These are phyloP conservation scores for Teratosphaeriaceae sp. DNA, from an alignment of 2,329 filamentous ascomycete species.

Conservation along the genomic window DNA sequence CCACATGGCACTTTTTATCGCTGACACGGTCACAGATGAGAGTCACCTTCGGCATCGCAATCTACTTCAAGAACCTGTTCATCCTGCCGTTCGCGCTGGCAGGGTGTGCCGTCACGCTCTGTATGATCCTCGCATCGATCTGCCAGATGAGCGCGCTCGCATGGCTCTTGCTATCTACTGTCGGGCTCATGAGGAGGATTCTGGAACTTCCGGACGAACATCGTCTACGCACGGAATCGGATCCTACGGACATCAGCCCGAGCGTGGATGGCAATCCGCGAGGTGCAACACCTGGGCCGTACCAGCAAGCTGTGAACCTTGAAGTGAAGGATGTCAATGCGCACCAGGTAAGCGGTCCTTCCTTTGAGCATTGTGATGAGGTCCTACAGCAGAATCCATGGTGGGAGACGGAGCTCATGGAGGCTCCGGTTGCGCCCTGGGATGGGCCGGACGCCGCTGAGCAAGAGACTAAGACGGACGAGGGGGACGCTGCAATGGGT, in stretches of 20 bases:
- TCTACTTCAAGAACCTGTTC: neutral
- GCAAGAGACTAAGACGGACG: no score
- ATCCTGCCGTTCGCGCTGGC: neutral
- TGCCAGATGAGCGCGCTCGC: neutral
- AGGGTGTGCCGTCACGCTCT: neutral
- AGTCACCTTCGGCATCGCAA: neutral
- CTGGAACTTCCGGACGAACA: neutral
- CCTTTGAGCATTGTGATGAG: no score
- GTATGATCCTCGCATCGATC: neutral
- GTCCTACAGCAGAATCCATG: no score
- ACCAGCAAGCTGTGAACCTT: no score
- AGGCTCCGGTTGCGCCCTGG: no score
- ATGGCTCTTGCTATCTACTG: neutral
- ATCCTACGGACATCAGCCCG: no score
- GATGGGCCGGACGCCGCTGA: no score
- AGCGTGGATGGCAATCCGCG: neutral
- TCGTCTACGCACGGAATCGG: neutral
- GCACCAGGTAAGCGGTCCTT: no score
- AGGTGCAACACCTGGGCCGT: neutral
- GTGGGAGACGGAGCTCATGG: no score
- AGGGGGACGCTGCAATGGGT: no score
- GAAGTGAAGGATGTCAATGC: no score
- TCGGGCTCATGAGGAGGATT: neutral
- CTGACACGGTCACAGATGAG: no score
- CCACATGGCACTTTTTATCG: neutral